Evolutionary conservation across 2,329 filamentous ascomycete species (phyloP), one percentile per base, ranked within the genome.

Genomic region (Drechslerella dactyloides): DNA sequence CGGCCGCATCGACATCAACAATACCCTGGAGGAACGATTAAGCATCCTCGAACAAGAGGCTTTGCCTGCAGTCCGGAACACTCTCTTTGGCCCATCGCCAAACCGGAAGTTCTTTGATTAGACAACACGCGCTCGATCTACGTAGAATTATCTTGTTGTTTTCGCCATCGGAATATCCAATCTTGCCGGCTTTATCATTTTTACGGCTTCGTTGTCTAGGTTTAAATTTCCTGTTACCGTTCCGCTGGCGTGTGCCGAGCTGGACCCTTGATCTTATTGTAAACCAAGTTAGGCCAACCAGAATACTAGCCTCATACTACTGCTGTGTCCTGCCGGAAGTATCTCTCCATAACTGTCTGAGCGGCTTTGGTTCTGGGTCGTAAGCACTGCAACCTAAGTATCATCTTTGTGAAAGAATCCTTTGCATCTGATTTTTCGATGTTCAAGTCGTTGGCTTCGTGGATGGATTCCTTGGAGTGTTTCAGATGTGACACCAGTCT

Each of bases 1-100:
- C 75, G 94, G 94, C 79, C 97, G 93, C 85, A 97, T 99, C 79
- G 92, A 96, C 78, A 93, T 99, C 81, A 93, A 97, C 86, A 97
- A 99, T 84, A 97, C 94, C 62, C 90, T 97, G 76, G 94, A 97
- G 80, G 90, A 96, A 79, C 88, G 94, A 75, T 84, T 99, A 81
- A 86, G 85, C 78, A 84, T 97, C 73, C 86, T 97, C 75, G 89
- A 96, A 82, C 88, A 89, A 65, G 90, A 90, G 76, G 90, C 91
- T 57, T 86, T 97, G 68, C 94, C 94, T 13, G 87, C 87, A 50
- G 88, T 99, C 78, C 86, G 94, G 78, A 86, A 90, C 80, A 89
- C 89, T 15, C 84, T 99, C 69, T 99, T 99, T 78, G 94, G 94
- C 73, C 89, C 91, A 83, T 99, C 99, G 83, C 85, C 87, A 77